Base-by-base conservation (phyloP, 768 basidiomycete genomes). In the Trametes gibbosa region DNA sequence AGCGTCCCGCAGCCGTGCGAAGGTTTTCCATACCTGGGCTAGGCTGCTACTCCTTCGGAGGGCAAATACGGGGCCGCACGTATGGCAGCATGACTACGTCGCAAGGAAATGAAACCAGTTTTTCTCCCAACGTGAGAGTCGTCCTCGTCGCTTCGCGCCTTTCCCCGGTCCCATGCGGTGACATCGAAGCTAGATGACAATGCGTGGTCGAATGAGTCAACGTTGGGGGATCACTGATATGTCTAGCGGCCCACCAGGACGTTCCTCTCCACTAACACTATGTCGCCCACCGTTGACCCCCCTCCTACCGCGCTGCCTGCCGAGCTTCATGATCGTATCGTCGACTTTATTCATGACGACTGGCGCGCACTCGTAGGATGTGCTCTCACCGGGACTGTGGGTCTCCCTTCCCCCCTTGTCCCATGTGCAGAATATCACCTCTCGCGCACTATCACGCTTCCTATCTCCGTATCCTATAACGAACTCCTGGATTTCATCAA, bases 331-430 rank as follows among this genome's bases (percentile, higher is more conserved):
- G 50, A 51, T 16, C 50, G 35, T 9, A 51, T 51, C 19, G n/a
- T 51, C 50, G 50, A 51, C 50, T 51, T 51, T n/a, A 35, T 51
- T 12, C 35, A 51, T 14, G 50, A 51, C 35, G 50, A 51, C 50
- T 51, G 50, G 50, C 50, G 37, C 21, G 23, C 50, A 2, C 50
- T 51, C 19, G 50, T 27, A 5, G 34, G 37, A n/a, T 51, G 50
- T 40, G 50, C 35, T 29, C 21, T 40, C 14, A 39, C 39, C 23
- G 39, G 24, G 29, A 8, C 32, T 5, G 7, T 1, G 5, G 16
- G 4, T 43, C 12, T 43, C 42, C 9, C 19, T 19, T 51, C 35
- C 9, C 23, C 13, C 7, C 50, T 51, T 13, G 21, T 27, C 0
- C 50, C 50, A 14, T 12, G 50, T 13, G 27, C 35, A 17, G 32